Evolutionary conservation across 208 protist species (phyloP).

Genomic region (Naegleria lovaniensis): DNA sequence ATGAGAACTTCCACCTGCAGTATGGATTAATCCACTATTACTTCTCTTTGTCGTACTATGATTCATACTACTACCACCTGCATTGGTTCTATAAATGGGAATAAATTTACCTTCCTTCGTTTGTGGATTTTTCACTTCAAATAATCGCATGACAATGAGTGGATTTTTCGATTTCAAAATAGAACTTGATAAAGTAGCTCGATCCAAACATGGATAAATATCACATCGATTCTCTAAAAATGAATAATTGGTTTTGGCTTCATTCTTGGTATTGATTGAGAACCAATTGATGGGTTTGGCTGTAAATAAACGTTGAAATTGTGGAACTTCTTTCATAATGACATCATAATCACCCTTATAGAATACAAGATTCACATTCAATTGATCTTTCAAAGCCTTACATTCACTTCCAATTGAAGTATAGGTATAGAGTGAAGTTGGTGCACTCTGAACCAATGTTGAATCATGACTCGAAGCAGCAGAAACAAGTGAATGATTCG

Average conservation of each 20-base stretch:
- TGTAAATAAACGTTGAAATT: background rate
- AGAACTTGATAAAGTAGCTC: background rate
- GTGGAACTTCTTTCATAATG: background rate
- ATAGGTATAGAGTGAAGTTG: background rate
- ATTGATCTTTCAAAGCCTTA: background rate
- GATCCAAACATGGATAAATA: background rate
- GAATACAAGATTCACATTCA: background rate
- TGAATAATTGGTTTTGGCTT: background rate
- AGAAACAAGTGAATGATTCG: too few relatives aligned
- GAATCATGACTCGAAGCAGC: too few relatives aligned
- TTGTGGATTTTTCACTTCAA: background rate
- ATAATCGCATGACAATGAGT: background rate
- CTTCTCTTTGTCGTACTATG: too few relatives aligned
- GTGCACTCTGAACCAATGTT: background rate
- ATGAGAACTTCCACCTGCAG: too few relatives aligned
- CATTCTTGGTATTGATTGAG: background rate
- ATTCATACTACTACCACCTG: too few relatives aligned
- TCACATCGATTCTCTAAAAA: background rate
- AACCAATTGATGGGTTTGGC: background rate
- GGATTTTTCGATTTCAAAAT: background rate
- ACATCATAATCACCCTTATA: background rate
- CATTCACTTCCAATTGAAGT: background rate
- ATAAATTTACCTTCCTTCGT: background rate
- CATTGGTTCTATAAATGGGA: background rate
- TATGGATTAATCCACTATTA: too few relatives aligned